Conservation (phyloP, 139 green algal species). For the Spirogloea muscicola region DNA sequence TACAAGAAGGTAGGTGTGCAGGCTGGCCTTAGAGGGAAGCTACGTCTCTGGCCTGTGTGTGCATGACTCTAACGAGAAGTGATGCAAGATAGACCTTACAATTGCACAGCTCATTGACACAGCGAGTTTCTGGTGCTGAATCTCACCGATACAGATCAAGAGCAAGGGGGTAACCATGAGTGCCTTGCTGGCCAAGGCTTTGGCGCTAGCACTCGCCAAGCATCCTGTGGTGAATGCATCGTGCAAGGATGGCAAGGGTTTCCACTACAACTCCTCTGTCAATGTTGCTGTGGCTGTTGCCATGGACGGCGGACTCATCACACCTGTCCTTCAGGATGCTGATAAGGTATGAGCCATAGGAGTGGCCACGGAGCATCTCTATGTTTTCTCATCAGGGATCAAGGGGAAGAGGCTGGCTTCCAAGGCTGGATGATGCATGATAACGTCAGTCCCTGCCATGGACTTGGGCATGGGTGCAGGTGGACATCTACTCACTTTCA, state of each 20-base stretch:
- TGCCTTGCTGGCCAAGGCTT: slow-evolving; percentile 90
- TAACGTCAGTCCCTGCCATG: too few species aligned
- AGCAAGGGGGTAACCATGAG: slow-evolving; percentile 97
- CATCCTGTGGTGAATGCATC: slow-evolving; percentile 85
- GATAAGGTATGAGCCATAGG: slow-evolving; percentile 60
- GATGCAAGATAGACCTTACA: too few species aligned
- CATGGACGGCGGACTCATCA: slow-evolving; percentile 93
- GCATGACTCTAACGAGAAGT: too few species aligned
- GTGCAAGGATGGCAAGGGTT: slow-evolving; percentile 67
- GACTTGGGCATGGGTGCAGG: too few species aligned
- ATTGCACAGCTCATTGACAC: too few species aligned
- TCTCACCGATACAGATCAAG: slow-evolving; percentile 84
- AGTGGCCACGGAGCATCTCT: too few species aligned
- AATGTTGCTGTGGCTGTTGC: slow-evolving; percentile 92
- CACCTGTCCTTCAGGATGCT: slow-evolving; percentile 91
- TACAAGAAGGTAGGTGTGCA: slow-evolving; percentile 63
- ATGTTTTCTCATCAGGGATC: too few species aligned
- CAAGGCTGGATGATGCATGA: too few species aligned
- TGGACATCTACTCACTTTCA: slow-evolving; percentile 90
- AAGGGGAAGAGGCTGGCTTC: too few species aligned
- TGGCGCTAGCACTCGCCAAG: slow-evolving; percentile 78
- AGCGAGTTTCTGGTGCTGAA: too few species aligned
- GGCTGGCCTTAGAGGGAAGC: too few species aligned
- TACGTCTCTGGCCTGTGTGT: too few species aligned
- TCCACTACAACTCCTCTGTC: slow-evolving; percentile 89